Conservation (phyloP, 202 grass and related monocot genomes). For the Panicum virgatum region DNA sequence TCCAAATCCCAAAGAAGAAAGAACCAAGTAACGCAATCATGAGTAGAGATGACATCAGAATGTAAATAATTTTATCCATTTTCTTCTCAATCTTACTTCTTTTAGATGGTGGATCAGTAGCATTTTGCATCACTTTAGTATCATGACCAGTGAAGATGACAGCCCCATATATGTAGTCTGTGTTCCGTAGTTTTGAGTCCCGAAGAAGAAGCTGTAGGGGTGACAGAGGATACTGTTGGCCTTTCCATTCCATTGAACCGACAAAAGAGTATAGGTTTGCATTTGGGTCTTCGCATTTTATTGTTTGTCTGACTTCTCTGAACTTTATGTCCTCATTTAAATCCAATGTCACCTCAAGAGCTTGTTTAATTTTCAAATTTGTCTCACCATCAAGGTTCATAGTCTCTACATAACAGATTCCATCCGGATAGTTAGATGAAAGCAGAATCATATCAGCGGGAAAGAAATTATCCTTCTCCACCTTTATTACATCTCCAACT, state of each 20-base stretch:
- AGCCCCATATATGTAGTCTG: constrained; percentile 84
- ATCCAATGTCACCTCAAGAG: constrained; percentile 70
- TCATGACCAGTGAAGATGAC: constrained; percentile 94
- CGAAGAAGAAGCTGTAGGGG: constrained; percentile 86
- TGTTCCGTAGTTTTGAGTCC: constrained; percentile 94
- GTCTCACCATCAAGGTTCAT: constrained; percentile 99
- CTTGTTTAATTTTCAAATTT: constrained; percentile 97
- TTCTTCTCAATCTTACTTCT: constrained; percentile 92
- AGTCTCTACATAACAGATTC: constrained; percentile 98
- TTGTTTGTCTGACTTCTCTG: constrained; percentile 51
- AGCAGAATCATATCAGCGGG: constrained; percentile 95
- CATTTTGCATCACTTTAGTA: constrained; percentile 98
- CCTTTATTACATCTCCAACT: constrained; percentile 96
- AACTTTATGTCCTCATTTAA: constrained; percentile 67
- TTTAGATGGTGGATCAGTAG: constrained; percentile 91
- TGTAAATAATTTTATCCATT: constrained; percentile 93
- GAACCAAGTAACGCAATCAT: constrained; percentile 78
- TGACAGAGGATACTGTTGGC: constrained; percentile 61
- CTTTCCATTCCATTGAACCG: constrained; percentile 75
- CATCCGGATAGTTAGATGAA: constrained; percentile 93
- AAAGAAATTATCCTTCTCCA: constrained; percentile 96
- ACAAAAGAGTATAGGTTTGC: constrained; percentile 94
- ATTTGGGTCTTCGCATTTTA: constrained; percentile 97
- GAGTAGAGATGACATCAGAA: constrained; percentile 69
- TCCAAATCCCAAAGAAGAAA: constrained; percentile 85